Evolutionary conservation across 176 grass and related monocot genomes (phyloP).

Genomic region (Musa troglodytarum): DNA sequence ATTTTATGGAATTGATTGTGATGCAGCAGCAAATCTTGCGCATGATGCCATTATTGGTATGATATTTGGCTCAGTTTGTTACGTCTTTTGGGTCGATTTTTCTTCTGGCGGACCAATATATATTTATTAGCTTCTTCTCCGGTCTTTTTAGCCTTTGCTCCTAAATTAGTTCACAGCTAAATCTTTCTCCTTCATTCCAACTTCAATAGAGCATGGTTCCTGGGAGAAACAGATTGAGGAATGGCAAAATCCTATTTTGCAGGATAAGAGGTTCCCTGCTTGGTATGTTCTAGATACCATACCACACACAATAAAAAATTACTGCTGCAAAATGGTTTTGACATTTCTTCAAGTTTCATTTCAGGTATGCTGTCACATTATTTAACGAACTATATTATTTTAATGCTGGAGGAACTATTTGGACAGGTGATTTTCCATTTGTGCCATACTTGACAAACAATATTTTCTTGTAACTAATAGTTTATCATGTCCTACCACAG

Average conservation of each 20-base stretch:
- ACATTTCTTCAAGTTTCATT: slow-evolving; percentile 26
- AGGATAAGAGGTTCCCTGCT: slow-evolving; percentile 63
- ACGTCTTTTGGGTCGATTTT: neutral
- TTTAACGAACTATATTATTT: slow-evolving; percentile 99
- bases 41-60: slow-evolving; percentile 83
- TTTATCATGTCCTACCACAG: slow-evolving; percentile 32
- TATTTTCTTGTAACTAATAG: slow-evolving; percentile 22
- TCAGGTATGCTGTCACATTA: slow-evolving; percentile 84
- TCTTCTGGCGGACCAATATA: no score
- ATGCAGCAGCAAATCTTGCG: slow-evolving; percentile 67
- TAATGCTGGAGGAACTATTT: slow-evolving; percentile 97
- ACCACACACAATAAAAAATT: neutral
- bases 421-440: slow-evolving; percentile 55
- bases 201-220: slow-evolving; percentile 57
- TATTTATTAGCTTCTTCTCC: neutral
- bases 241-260: slow-evolving; percentile 86
- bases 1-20: slow-evolving; percentile 81
- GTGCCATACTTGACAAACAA: slow-evolving; percentile 9
- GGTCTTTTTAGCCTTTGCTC: neutral
- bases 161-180: neutral
- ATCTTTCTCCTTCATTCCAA: neutral
- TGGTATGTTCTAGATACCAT: slow-evolving; percentile 38
- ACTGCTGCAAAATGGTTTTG: slow-evolving; percentile 15
- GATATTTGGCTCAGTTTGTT: neutral
- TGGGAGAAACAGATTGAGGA: slow-evolving; percentile 89